phyloP scores from a whole-genome alignment of 257 asterid species.

The Knoxia roxburghii region DNA sequence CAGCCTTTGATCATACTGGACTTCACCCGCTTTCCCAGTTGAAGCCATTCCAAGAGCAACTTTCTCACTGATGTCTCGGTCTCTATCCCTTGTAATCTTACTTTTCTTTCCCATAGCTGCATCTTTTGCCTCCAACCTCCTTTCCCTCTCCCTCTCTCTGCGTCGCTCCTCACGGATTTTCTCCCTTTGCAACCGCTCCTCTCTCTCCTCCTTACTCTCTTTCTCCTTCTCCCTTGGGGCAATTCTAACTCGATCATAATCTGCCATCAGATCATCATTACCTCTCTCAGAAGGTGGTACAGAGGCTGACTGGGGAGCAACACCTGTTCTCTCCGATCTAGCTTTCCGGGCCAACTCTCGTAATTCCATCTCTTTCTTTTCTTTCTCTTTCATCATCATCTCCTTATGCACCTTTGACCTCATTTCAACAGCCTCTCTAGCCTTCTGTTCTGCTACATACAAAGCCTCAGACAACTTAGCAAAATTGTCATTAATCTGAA shows the following conservation, averaged over 20 bases:
- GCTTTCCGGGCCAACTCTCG: conserved; percentile 86
- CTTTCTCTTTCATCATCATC: conserved; percentile 90
- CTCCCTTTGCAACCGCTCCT: conserved; percentile 57
- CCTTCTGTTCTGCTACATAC: conserved; percentile 84
- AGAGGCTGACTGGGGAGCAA: conserved; percentile 42
- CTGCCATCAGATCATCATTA: conserved; percentile 47
- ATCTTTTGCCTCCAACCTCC: conserved; percentile 86
- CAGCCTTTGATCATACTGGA: conserved; percentile 77
- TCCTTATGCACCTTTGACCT: conserved; percentile 89
- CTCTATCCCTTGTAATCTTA: conserved; percentile 82
- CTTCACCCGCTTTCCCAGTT: conserved; percentile 63
- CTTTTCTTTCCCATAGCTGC: conserved; percentile 88
- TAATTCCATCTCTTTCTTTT: conserved; percentile 77
- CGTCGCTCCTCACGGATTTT: conserved; percentile 91
- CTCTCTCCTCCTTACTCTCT: conserved; percentile 67
- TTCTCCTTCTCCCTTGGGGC: conserved; percentile 49
- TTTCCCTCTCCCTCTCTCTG: conserved; percentile 80
- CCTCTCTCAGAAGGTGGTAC: conserved; percentile 76
- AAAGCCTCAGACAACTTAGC: conserved; percentile 74
- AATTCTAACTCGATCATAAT: conserved; percentile 54
- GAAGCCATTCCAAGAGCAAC: conserved; percentile 87
- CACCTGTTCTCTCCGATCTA: conserved; percentile 74
- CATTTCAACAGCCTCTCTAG: conserved; percentile 90
- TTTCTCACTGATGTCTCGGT: conserved; percentile 83
- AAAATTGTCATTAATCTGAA: conserved; percentile 83